These are phyloP conservation scores for Coemansia sp. DNA, from an alignment of 192 early-diverging fungal genomes.

Conservation along the genomic window DNA sequence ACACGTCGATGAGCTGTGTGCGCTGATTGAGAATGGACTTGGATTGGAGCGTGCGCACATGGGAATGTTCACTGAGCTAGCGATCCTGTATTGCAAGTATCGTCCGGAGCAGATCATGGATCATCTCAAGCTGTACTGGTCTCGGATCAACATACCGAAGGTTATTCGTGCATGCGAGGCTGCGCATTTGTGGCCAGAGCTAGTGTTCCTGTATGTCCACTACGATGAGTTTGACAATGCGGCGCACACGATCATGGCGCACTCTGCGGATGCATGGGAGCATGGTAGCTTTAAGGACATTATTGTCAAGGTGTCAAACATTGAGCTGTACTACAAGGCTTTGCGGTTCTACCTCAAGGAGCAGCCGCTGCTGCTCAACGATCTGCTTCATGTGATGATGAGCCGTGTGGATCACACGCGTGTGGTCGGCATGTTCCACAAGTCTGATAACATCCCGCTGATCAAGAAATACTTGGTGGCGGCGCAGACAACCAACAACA, in stretches of 20 bases:
- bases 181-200: conserved; percentile 93
- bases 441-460: conserved; percentile 95
- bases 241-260: conserved; percentile 90
- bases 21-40: conserved; percentile 88
- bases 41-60: conserved; percentile 98
- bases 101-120: conserved; percentile 93
- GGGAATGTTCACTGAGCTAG: conserved; percentile 99
- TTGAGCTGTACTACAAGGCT: conserved; percentile 98
- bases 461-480: conserved; percentile 95
- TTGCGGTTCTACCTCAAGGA: conserved; percentile 95
- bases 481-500: conserved; percentile 92
- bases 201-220: conserved; percentile 97
- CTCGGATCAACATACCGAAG: conserved; percentile 99
- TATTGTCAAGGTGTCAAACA: conserved; percentile 93
- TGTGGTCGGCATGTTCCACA: conserved; percentile 96
- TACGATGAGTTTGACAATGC: conserved; percentile 99
- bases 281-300: conserved; percentile 96
- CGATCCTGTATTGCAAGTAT: conserved; percentile 97
- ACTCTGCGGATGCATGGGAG: conserved; percentile 95
- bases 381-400: conserved; percentile 84
- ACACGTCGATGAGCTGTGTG: conserved; percentile 88
- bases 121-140: conserved; percentile 95
- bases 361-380: conserved; percentile 92
- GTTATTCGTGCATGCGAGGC: conserved; percentile 92
- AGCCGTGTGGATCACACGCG: conserved; percentile 95